These are phyloP conservation scores for Tephrocybe sp. DNA, from an alignment of 768 basidiomycete genomes.

Conservation along the genomic window DNA sequence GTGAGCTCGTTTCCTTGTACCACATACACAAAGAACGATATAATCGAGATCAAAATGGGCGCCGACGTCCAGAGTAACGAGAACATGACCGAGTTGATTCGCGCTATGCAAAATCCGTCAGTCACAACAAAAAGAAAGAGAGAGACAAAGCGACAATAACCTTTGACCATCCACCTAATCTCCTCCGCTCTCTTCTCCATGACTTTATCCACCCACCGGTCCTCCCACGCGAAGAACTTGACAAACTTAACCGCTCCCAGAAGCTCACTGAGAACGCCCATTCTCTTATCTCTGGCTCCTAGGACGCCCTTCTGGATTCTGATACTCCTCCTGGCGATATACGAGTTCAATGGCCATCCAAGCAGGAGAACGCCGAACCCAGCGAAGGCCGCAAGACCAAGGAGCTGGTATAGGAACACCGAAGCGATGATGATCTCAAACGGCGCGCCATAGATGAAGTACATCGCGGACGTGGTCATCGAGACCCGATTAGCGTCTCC, in stretches of 20 bases:
- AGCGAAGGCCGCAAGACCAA: conserved; percentile 71
- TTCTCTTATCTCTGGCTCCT: conserved; percentile 70
- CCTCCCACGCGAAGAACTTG: conserved; percentile 85
- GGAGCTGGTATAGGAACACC: conserved; percentile 72
- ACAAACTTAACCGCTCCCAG: conserved; percentile 77
- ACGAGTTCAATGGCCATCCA: conserved; percentile 73
- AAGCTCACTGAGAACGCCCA: conserved; percentile 77
- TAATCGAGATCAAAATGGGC: conserved; percentile 82
- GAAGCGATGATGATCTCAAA: conserved; percentile 77
- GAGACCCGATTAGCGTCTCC: conserved; percentile 67
- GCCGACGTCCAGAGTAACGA: conserved; percentile 71
- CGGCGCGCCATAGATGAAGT: conserved; percentile 75
- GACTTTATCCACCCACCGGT: conserved; percentile 69
- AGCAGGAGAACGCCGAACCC: conserved; percentile 69
- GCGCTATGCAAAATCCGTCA: conserved; percentile 32
- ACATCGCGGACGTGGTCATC: conserved; percentile 52
- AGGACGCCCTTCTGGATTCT: conserved; percentile 60
- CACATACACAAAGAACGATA: conserved; percentile 77
- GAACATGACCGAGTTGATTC: conserved; percentile 74
- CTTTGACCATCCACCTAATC: conserved; percentile 75
- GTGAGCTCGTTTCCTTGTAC: conserved; percentile 73
- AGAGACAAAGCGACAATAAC: conserved; percentile 31
- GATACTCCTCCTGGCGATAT: conserved; percentile 58
- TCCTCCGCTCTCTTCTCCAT: conserved; percentile 67
- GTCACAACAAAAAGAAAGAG: background rate